Base-by-base conservation (phyloP, 331 rosid species). In the Pyrus hybrid region DNA sequence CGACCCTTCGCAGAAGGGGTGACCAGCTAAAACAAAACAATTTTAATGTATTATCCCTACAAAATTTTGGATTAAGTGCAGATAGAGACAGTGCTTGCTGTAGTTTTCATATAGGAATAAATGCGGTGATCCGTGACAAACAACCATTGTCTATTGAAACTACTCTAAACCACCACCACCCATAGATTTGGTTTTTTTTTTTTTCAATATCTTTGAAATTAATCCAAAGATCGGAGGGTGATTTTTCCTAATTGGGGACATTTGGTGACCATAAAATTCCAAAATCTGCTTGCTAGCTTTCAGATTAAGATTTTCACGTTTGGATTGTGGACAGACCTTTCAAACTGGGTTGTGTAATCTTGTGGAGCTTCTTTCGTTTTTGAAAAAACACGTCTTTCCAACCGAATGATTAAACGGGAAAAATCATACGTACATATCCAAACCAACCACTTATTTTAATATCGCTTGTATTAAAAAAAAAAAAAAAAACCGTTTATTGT, bases 1-100 rank as follows among this genome's bases (percentile, higher is more conserved):
- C 17, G 89, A 76, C 81, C 67, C 81, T 85, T 87, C 90, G 25
- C 20, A 12, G 64, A 76, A 78, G 57, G n/a, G 62, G 21, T 8
- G 76, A 9, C 26, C 16, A 16, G n/a, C 18, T 74, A 25, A 17
- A 9, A 51, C 33, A 63, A 7, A 72, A 37, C 41, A 2, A 41
- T 12, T 20, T 28, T 14, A 6, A 3, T 16, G 30, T 25, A n/a
- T 47, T 6, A 37, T 32, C 21, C 7, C 7, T 33, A 12, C 3
- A 4, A 30, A 29, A 29, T 70, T 62, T 54, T 64, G 74, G 80
- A 30, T 68, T 6, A 37, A 54, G 56, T 56, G 57, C 57, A 51
- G 21, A 51, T 20, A 3, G 57, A 51, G 57, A 51, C 21, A 41
- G 45, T 41, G 45, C 45, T 41, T 41, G 45, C 45, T 10, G 45